phyloP scores from a whole-genome alignment of 768 basidiomycete genomes.

The Psilocybe tampanensis region DNA sequence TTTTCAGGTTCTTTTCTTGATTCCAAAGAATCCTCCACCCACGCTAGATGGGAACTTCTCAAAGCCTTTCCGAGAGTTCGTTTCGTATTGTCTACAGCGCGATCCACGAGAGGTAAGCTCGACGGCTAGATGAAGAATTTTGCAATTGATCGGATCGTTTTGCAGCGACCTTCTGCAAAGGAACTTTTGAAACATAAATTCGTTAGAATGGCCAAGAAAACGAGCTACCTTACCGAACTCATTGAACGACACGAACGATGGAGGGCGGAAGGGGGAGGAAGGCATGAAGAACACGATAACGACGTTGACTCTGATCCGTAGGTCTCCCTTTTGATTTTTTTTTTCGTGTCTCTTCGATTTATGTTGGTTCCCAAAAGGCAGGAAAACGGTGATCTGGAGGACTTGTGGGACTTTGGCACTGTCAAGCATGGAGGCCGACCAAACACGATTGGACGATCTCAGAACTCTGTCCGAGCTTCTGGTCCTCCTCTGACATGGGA shows the following conservation, averaged over 20 bases:
- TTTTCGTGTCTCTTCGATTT: neutral
- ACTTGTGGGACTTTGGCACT: slow-evolving; percentile 98
- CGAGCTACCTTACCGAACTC: slow-evolving; percentile 90
- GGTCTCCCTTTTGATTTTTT: slow-evolving; percentile 26
- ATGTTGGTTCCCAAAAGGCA: slow-evolving; percentile 40
- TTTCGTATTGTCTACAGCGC: slow-evolving; percentile 88
- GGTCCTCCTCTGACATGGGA: slow-evolving; percentile 83
- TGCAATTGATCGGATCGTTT: neutral
- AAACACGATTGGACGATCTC: slow-evolving; percentile 69
- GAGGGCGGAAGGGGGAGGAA: slow-evolving; percentile 86
- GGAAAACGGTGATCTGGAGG: slow-evolving; percentile 65
- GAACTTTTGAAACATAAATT: slow-evolving; percentile 97
- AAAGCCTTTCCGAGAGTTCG: slow-evolving; percentile 92
- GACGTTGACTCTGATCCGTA: slow-evolving; percentile 66
- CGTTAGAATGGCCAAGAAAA: slow-evolving; percentile 92
- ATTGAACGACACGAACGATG: slow-evolving; percentile 95
- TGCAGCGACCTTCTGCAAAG: slow-evolving; percentile 88
- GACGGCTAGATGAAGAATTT: slow-evolving; percentile 24
- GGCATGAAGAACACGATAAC: slow-evolving; percentile 70
- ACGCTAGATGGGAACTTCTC: slow-evolving; percentile 89
- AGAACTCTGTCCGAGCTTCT: slow-evolving; percentile 55
- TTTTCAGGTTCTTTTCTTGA: slow-evolving; percentile 89
- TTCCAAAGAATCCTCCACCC: slow-evolving; percentile 97
- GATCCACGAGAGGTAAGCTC: slow-evolving; percentile 82
- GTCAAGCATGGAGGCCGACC: slow-evolving; percentile 71